Conservation (phyloP, 2,329 filamentous ascomycete genomes). For the Periconia macrospinosa region DNA sequence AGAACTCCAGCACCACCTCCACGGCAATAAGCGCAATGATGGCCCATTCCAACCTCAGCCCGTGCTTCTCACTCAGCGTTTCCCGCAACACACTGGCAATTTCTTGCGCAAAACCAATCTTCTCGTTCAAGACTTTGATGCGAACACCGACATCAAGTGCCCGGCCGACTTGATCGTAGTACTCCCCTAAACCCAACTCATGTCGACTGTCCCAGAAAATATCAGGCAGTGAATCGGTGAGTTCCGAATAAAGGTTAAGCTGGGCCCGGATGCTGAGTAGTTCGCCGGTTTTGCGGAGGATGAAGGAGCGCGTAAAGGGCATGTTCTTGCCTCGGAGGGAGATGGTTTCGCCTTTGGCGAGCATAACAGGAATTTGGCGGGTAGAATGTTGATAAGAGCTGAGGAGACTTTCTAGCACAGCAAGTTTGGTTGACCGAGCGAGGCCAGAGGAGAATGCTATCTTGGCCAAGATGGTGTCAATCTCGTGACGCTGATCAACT, state of each 20-base stretch:
- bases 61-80: constrained; percentile 86
- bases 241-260: constrained; percentile 93
- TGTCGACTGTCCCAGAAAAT: constrained; percentile 94
- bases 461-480: constrained; percentile 78
- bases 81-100: constrained; percentile 88
- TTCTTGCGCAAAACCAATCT: constrained; percentile 97
- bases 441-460: constrained; percentile 96
- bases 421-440: constrained; percentile 89
- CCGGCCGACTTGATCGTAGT: constrained; percentile 90
- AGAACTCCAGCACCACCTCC: constrained; percentile 85
- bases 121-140: constrained; percentile 90
- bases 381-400: constrained; percentile 86
- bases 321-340: constrained; percentile 41
- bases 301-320: constrained; percentile 70
- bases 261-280: constrained; percentile 86
- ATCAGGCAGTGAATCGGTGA: constrained; percentile 92
- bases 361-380: constrained; percentile 74
- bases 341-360: constrained; percentile 67
- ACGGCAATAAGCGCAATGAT: constrained; percentile 93
- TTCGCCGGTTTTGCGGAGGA: constrained; percentile 91
- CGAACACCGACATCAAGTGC: constrained; percentile 89
- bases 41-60: constrained; percentile 86
- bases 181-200: constrained; percentile 87
- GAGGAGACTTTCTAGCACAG: constrained; percentile 82
- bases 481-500: constrained; percentile 39